Evolutionary conservation across 331 rosid species (phyloP).

Genomic region (Acacia concinna): DNA sequence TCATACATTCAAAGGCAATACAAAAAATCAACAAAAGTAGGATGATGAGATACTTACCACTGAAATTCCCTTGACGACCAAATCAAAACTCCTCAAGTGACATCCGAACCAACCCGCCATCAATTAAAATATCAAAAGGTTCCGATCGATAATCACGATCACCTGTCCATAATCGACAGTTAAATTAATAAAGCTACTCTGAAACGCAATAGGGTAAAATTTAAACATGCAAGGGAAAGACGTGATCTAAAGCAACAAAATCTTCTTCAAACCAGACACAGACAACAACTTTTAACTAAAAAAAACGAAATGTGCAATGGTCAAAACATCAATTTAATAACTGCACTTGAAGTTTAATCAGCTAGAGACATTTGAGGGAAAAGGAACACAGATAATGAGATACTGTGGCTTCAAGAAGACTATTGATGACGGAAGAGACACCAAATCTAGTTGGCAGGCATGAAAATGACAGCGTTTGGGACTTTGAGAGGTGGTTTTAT

Average conservation of each 20-base stretch:
- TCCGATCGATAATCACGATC: conserved; percentile 57
- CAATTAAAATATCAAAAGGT: conserved; percentile 83
- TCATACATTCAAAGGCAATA: neutral
- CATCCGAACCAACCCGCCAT: conserved; percentile 89
- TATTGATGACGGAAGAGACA: conserved; percentile 78
- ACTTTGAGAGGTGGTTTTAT: conserved; percentile 48
- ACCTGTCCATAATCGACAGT: conserved; percentile 30
- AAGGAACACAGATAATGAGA: neutral
- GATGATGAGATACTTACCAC: conserved; percentile 49
- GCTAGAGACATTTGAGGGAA: too few relatives aligned
- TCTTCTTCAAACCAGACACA: neutral
- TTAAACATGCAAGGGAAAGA: neutral
- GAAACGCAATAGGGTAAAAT: neutral
- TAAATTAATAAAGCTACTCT: neutral
- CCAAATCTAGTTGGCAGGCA: conserved; percentile 76
- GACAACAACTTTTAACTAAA: neutral
- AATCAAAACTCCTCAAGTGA: conserved; percentile 82
- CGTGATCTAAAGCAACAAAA: neutral
- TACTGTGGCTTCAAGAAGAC: conserved; percentile 51
- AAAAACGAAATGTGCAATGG: neutral
- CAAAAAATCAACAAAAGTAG: neutral
- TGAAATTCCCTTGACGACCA: conserved; percentile 77
- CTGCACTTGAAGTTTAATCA: neutral
- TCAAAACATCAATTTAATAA: neutral
- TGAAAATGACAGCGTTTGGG: conserved; percentile 55